Evolutionary conservation across 2,329 filamentous ascomycete genomes (phyloP).

Genomic region (Emergomyces africanus): DNA sequence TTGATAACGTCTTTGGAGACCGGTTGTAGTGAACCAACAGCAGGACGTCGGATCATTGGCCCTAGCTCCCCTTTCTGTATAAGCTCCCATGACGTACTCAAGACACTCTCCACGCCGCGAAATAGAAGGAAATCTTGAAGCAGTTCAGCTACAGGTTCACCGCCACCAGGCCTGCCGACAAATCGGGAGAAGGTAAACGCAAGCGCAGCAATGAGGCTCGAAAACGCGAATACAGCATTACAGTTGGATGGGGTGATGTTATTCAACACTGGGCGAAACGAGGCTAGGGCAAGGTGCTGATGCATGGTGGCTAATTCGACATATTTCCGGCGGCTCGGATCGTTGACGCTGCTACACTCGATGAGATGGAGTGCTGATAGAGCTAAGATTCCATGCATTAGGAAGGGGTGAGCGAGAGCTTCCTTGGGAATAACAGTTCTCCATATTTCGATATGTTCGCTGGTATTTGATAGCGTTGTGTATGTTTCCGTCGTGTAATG

Average conservation of each 20-base stretch:
- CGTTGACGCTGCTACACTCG: conserved; percentile 15
- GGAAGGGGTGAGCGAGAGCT: conserved; percentile 15
- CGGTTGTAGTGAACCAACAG: conserved; percentile 6
- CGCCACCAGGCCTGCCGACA: conserved; percentile 8
- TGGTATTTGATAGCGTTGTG: conserved; percentile 13
- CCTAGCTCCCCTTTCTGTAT: conserved; percentile 15
- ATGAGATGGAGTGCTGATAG: conserved; percentile 16
- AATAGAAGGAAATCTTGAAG: conserved; percentile 17
- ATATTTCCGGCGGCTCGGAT: conserved; percentile 14
- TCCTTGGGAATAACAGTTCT: conserved; percentile 14
- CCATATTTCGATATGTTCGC: conserved; percentile 13
- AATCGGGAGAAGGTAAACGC: conserved; percentile 18
- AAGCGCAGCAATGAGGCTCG: conserved; percentile 19
- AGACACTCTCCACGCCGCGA: conserved; percentile 17
- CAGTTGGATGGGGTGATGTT: conserved; percentile 20
- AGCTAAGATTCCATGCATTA: conserved; percentile 18
- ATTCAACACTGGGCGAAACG: conserved; percentile 16
- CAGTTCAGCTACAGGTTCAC: conserved; percentile 15
- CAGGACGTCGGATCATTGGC: conserved; percentile 11
- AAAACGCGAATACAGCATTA: conserved; percentile 21
- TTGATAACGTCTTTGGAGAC: conserved; percentile 13
- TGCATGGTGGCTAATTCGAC: conserved; percentile 18
- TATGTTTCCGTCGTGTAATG: conserved; percentile 27
- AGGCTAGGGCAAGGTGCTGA: conserved; percentile 14
- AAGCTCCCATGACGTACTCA: conserved; percentile 13